A percentile compares a stretch with the other conserved stretches of the same genome.
Evolutionary conservation across 805 yeast genomes (phyloP).

Genomic region (Pichia gijzeniarum): DNA sequence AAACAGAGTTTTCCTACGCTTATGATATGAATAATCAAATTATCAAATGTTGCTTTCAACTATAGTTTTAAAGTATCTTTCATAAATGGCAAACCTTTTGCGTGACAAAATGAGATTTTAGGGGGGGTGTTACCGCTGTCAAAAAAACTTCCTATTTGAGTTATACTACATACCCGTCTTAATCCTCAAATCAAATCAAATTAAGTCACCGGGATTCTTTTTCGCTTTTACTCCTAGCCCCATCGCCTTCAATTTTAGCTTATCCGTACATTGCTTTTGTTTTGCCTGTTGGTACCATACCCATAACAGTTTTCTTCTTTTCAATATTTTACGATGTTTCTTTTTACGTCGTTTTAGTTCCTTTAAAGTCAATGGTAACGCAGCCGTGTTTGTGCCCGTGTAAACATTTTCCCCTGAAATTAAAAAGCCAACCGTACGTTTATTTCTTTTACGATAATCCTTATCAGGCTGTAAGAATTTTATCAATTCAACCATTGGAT

Average conservation of each 20-base stretch:
- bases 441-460: not conserved
- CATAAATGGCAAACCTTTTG: too few species aligned
- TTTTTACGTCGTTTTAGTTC: not conserved
- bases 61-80: too few species aligned
- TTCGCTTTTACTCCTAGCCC: not conserved
- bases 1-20: too few species aligned
- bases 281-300: constrained; percentile 1
- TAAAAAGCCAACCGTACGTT: not conserved
- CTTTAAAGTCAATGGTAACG: not conserved
- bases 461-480: not conserved
- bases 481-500: not conserved
- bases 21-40: too few species aligned
- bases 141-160: too few species aligned
- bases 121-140: too few species aligned
- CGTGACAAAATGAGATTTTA: too few species aligned
- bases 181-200: not conserved
- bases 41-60: too few species aligned
- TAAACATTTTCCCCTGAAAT: not conserved
- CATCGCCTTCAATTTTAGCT: not conserved
- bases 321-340: not conserved
- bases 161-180: too few species aligned
- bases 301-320: constrained; percentile 1
- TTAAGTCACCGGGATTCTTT: constrained; percentile 1
- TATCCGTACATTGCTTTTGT: not conserved
- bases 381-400: not conserved